phyloP scores from a whole-genome alignment of 768 basidiomycete species.

The Agaricus sinodeliciosus region DNA sequence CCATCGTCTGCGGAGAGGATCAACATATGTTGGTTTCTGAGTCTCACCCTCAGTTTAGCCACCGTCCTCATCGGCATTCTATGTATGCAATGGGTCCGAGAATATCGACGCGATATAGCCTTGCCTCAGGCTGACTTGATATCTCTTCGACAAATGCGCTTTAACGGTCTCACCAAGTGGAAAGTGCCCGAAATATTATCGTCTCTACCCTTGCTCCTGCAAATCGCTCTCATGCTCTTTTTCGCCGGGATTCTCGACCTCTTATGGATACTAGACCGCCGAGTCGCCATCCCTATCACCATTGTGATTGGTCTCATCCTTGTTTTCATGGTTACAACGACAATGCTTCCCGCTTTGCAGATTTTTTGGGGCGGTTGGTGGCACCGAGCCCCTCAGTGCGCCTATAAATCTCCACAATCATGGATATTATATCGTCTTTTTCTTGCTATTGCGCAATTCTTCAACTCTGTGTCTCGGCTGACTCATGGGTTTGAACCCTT shows the following conservation, averaged over 20 bases:
- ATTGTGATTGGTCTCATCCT: constrained; percentile 16
- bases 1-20: constrained; percentile 3
- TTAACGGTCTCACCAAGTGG: constrained; percentile 23
- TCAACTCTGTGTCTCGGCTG: background rate
- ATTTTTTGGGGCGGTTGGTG: background rate
- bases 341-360: constrained; percentile 19
- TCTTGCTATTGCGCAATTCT: constrained; percentile 11
- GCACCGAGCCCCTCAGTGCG: constrained; percentile 13
- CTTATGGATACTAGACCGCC: constrained; percentile 18
- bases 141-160: constrained; percentile 21
- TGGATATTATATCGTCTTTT: constrained; percentile 16
- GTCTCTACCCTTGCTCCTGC: constrained; percentile 22
- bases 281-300: constrained; percentile 16
- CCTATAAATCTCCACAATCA: constrained; percentile 22
- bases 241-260: constrained; percentile 22
- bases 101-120: constrained; percentile 14
- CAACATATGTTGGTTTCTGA: constrained; percentile 17
- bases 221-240: constrained; percentile 24
- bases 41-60: constrained; percentile 15
- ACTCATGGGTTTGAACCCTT: background rate
- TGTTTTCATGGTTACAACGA: constrained; percentile 17
- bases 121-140: constrained; percentile 9
- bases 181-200: constrained; percentile 21
- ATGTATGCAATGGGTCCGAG: constrained; percentile 20
- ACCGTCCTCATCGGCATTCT: constrained; percentile 16